Evolutionary conservation across 208 protist species (phyloP).

Genomic region (Trypanosoma cruzi): DNA sequence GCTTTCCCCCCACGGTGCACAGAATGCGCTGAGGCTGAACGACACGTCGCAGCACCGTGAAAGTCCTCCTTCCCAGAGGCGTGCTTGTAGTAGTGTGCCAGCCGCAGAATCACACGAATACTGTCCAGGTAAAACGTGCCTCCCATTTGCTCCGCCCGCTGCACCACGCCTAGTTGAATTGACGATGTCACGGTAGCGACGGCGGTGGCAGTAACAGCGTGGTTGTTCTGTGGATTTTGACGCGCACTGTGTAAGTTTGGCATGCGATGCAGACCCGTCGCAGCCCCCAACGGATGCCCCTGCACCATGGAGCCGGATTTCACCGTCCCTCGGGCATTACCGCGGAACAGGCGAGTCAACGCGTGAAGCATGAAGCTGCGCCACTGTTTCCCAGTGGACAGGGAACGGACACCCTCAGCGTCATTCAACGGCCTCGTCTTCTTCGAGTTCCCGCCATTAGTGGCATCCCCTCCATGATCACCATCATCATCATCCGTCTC

Average conservation of each 20-base stretch:
- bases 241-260: conserved; percentile 2
- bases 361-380: conserved; percentile 36
- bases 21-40: background rate
- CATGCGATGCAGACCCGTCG: conserved; percentile 12
- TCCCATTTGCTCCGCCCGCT: conserved; percentile 37
- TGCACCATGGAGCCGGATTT: conserved; percentile 3
- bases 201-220: background rate
- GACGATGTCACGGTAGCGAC: background rate
- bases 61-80: background rate
- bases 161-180: conserved; percentile 31
- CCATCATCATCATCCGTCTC: conserved; percentile 10
- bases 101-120: conserved; percentile 53
- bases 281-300: background rate
- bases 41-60: background rate
- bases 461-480: conserved; percentile 12
- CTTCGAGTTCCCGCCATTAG: too few species aligned
- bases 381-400: conserved; percentile 38
- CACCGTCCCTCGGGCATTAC: conserved; percentile 8
- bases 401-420: background rate
- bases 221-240: background rate
- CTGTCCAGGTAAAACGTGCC: conserved; percentile 51
- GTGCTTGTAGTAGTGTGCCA: conserved; percentile 55
- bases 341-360: conserved; percentile 31
- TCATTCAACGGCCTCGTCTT: background rate
- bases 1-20: conserved; percentile 24